Base-by-base conservation (phyloP, 192 early-diverging fungal genomes). In the Backusella circina region DNA sequence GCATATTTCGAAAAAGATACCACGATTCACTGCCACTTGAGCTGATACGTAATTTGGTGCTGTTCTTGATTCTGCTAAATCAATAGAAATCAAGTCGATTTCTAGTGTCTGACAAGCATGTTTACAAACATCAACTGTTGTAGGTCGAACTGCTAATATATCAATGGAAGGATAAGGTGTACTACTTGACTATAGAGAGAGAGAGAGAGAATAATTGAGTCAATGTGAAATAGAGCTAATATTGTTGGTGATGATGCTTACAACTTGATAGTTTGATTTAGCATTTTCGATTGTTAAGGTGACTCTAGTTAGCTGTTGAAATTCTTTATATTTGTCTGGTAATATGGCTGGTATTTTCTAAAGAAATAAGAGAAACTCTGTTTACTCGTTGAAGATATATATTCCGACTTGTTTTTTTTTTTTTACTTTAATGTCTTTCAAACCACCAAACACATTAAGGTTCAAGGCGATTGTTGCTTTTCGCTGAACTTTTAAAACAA, bases 61-160 rank as follows among this genome's bases (percentile, higher is more conserved):
- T 79, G 78, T 90, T 78, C 70, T 95, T 30, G 26, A 35, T 16
- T 65, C 36, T 6, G 66, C 73, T 13, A 78, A 23, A 67, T 78
- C 95, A 15, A 97, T 78, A 35, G 91, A 88, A 41, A 97, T 95
- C 41, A 97, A 91, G 76, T 97, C 95, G 23, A 94, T 78, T 41
- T 96, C 94, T 33, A 88, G 80, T 31, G 85, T 82, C 21, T 80
- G 72, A 73, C 93, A 95, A 9, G 93, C 92, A 32, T 83, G 72
- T 47, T 91, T 89, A 50, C 95, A 93, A 1, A 88, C 78, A 33
- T 93, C 92, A 80, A 95, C 92, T 35, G 80, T 89, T 0, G 80
- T 86, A 2, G 94, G 93, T 67, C 88, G 86, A 1, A 93, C 91
- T 15, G 95, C 91, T 28, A 97, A 44, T 31, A 97, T 74, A 82